Evolutionary conservation across 2,329 filamentous ascomycete species (phyloP).

Genomic region (Colletotrichum falcatum): DNA sequence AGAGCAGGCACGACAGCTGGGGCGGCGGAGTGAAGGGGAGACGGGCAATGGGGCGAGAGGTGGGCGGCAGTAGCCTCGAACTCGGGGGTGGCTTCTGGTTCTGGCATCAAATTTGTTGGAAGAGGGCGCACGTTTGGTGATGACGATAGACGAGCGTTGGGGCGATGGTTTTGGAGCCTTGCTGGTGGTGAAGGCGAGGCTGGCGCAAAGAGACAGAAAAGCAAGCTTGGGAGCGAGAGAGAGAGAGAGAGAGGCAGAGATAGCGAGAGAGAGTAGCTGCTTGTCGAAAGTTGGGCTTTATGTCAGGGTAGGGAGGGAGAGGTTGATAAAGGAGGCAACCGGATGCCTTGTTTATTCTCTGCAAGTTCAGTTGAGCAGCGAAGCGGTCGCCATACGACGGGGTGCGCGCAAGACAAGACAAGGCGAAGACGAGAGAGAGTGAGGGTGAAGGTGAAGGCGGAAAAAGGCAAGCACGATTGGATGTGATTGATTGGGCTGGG

Average conservation of each 20-base stretch:
- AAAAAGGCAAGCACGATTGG: conserved; percentile 3
- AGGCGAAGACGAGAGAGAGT: background rate
- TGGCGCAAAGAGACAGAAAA: conserved; percentile 24
- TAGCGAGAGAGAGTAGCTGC: background rate
- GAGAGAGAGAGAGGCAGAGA: background rate
- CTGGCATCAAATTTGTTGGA: conserved; percentile 56
- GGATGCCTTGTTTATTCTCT: conserved; percentile 38
- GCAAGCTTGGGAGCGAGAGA: background rate
- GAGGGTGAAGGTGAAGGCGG: conserved; percentile 20
- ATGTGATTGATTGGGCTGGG: conserved; percentile 29
- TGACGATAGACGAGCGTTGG: conserved; percentile 10
- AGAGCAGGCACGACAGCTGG: conserved; percentile 62
- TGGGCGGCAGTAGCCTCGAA: conserved; percentile 66
- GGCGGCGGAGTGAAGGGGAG: conserved; percentile 60
- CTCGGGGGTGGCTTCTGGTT: conserved; percentile 51
- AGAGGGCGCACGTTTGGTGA: conserved; percentile 13
- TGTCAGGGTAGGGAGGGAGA: conserved; percentile 24
- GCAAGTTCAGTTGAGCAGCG: conserved; percentile 19
- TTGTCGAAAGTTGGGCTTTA: conserved; percentile 29
- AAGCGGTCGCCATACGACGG: conserved; percentile 10
- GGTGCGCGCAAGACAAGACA: conserved; percentile 1
- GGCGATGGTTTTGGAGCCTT: conserved; percentile 5
- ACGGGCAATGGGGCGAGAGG: conserved; percentile 64
- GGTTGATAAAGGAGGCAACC: conserved; percentile 23
- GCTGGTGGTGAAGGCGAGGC: conserved; percentile 17